Evolutionary conservation across 2,329 filamentous ascomycete genomes (phyloP), one percentile per base, ranked within the genome.

Genomic region (Microcyclospora tardicrescens): DNA sequence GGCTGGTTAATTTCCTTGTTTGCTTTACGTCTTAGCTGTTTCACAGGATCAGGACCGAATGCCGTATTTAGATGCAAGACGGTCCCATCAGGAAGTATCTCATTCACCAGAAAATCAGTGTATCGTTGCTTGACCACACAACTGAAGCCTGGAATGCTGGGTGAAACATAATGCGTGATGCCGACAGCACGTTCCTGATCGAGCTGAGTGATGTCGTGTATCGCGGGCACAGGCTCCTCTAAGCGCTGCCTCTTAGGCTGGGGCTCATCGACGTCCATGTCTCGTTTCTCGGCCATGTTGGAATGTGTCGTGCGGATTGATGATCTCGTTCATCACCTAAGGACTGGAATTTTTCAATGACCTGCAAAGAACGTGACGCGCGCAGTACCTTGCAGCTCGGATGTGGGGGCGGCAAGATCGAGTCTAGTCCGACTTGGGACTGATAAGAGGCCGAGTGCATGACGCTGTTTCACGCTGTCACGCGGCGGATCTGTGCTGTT

Each of bases 81-180:
- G 38, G 77, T 63, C 12, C 86, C 86, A 53, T 81, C 74, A 24
- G 79, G 77, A 14, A 73, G 66, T 45, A 95, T 89, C 61, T 95
- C 87, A 55, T 93, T 87, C 51, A 95, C 87, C 50, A 91, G 68
- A 53, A 95, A 95, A 59, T 95, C 87, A 3, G 86, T 89, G 60
- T 87, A 95, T 48, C 84, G 71, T 55, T 81, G 77, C 66, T 84
- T 84, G 52, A 84, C 52, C 11, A 78, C 65, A 13, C 78, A 80
- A 11, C 63, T 59, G 47, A 83, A 83, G 1, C 76, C 74, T 39
- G 66, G 60, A 27, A 70, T 66, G n/a, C 69, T 59, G 1, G 67
- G 61, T 34, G 68, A 73, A 12, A 81, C 72, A 55, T 73, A 81
- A 46, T 74, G 68, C 8, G 71, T 73, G 47, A 84, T 83, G 19